Conservation (phyloP, 768 basidiomycete genomes). For the Tylopilus felleus region DNA sequence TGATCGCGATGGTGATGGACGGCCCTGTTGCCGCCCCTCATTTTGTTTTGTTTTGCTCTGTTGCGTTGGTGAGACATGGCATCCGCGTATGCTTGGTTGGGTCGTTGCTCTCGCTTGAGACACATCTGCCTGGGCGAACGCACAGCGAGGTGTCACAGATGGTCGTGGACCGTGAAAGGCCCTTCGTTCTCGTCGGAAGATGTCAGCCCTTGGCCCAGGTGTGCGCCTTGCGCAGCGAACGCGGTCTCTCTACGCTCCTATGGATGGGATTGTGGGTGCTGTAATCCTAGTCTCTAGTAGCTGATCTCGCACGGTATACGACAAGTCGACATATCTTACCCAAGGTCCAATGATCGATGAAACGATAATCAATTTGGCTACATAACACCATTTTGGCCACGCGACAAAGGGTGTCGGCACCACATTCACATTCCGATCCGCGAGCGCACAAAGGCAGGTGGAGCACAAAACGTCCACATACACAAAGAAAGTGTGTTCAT, state of each 20-base stretch:
- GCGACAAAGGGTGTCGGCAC: slow-evolving; percentile 6
- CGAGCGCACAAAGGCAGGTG: slow-evolving; percentile 16
- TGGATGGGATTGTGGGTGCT: neutral
- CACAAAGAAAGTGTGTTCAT: slow-evolving; percentile 12
- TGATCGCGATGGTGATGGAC: slow-evolving; percentile 19
- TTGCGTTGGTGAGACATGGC: neutral
- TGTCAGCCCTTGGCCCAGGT: neutral
- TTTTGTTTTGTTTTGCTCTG: neutral
- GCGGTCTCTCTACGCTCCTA: neutral
- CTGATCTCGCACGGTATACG: neutral
- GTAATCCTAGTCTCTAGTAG: neutral
- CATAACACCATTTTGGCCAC: neutral
- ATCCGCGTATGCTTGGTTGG: neutral
- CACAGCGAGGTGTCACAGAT: neutral
- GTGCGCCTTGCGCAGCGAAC: neutral
- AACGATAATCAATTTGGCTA: neutral
- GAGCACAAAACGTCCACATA: neutral
- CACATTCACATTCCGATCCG: neutral
- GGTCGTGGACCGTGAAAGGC: neutral
- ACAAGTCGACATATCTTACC: neutral
- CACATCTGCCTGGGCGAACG: neutral
- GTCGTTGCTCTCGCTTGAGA: neutral
- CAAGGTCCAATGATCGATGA: neutral
- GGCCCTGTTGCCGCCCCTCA: neutral
- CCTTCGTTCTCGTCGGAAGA: neutral